Percentiles rank a stretch among this genome's conserved stretches.
phyloP scores from a whole-genome alignment of 139 green algal genomes.

The Closterium sp. region DNA sequence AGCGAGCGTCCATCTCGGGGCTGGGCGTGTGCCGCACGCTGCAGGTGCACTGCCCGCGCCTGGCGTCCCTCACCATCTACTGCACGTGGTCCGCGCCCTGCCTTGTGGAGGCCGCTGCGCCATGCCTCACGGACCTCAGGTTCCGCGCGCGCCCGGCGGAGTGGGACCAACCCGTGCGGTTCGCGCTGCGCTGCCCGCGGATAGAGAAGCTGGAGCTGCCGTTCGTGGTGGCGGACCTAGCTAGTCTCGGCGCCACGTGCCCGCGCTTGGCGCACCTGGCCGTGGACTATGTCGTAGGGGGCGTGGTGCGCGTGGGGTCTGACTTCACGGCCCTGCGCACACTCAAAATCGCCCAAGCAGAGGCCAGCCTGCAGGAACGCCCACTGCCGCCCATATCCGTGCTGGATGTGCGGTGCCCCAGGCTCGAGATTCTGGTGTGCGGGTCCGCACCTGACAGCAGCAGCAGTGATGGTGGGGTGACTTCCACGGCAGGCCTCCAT shows the following conservation, averaged over 20 bases:
- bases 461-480: neutral
- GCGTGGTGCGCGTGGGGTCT: neutral
- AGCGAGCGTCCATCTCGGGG: neutral
- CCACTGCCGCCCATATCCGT: constrained; percentile 2
- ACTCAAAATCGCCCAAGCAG: neutral
- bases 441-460: neutral
- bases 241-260: neutral
- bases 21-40: constrained; percentile 15
- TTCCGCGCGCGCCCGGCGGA: neutral
- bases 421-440: neutral
- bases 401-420: constrained; percentile 6
- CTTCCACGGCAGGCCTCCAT: too few relatives aligned
- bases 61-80: constrained; percentile 10
- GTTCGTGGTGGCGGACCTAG: neutral
- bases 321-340: neutral
- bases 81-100: constrained; percentile 4
- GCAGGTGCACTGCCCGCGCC: constrained; percentile 2
- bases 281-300: constrained; percentile 2
- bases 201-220: constrained; percentile 1
- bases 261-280: neutral
- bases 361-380: neutral
- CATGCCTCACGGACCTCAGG: constrained; percentile 8
- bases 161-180: constrained; percentile 2
- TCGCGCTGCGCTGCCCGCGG: neutral
- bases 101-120: neutral